Percentiles rank a stretch among this genome's conserved stretches.
phyloP scores from a whole-genome alignment of 2,329 filamentous ascomycete genomes.

The Apiospora koreana region DNA sequence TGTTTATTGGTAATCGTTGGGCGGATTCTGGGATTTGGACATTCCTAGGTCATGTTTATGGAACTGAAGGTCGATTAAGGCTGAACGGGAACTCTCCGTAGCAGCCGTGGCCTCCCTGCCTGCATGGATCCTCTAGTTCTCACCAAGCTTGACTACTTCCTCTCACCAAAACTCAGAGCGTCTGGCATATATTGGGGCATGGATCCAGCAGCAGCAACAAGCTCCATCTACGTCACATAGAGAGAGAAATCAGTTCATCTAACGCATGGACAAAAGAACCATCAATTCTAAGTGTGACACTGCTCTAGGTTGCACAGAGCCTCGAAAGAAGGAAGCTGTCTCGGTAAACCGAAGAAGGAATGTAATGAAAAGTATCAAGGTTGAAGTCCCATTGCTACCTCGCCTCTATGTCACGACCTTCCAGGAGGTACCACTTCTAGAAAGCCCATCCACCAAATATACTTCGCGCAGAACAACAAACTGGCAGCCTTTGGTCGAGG shows the following conservation, averaged over 20 bases:
- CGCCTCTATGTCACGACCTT: not conserved
- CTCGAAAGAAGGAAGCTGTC: not conserved
- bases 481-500: not conserved
- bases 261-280: not conserved
- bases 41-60: not conserved
- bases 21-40: not conserved
- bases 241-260: too few species aligned
- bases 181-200: not conserved
- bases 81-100: constrained; percentile 3
- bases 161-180: not conserved
- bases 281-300: not conserved
- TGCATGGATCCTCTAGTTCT: not conserved
- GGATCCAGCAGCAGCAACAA: not conserved
- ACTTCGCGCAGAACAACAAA: not conserved
- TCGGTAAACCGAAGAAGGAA: not conserved
- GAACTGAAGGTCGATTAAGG: not conserved
- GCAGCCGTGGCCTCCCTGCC: not conserved
- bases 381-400: not conserved
- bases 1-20: not conserved
- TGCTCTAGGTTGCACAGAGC: not conserved
- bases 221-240: not conserved
- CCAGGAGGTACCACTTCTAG: not conserved
- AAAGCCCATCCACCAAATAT: not conserved
- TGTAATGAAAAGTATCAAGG: not conserved
- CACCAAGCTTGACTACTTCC: not conserved